phyloP scores from a whole-genome alignment of 1,139 yeast genomes.

The Yamadazyma sp. region DNA sequence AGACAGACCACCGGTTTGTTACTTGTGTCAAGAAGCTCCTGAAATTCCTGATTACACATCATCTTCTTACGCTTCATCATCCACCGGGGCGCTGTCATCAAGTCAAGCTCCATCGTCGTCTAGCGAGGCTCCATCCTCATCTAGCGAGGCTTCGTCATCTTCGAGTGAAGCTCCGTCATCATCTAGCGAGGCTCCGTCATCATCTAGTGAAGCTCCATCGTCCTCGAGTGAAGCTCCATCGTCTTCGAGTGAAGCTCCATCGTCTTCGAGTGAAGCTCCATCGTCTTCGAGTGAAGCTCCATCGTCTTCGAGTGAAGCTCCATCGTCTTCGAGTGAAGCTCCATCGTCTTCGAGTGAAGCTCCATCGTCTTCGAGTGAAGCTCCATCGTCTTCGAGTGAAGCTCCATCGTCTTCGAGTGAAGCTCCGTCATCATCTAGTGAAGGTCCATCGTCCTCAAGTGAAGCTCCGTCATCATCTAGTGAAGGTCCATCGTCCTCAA shows the following conservation, averaged over 20 bases:
- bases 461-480: constrained; percentile 4
- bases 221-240: not conserved
- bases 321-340: constrained; percentile 2
- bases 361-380: not conserved
- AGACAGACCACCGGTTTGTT: not conserved
- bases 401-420: constrained; percentile 1
- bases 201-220: constrained; percentile 1
- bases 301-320: constrained; percentile 5
- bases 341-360: constrained; percentile 8
- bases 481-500: constrained; percentile 3
- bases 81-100: not conserved
- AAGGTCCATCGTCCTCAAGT: constrained; percentile 1
- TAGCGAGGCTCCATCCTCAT: not conserved
- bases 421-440: constrained; percentile 1
- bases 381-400: constrained; percentile 3
- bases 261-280: constrained; percentile 4
- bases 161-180: not conserved
- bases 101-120: not conserved
- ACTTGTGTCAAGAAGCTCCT: not conserved
- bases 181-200: not conserved
- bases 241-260: constrained; percentile 6
- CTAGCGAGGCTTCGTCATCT: not conserved
- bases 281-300: constrained; percentile 6
- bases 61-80: not conserved
- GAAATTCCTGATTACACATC: not conserved